Percentiles rank a stretch among this genome's conserved stretches.
Conservation (phyloP, 176 grass and related monocot species). For the Oryza punctata region DNA sequence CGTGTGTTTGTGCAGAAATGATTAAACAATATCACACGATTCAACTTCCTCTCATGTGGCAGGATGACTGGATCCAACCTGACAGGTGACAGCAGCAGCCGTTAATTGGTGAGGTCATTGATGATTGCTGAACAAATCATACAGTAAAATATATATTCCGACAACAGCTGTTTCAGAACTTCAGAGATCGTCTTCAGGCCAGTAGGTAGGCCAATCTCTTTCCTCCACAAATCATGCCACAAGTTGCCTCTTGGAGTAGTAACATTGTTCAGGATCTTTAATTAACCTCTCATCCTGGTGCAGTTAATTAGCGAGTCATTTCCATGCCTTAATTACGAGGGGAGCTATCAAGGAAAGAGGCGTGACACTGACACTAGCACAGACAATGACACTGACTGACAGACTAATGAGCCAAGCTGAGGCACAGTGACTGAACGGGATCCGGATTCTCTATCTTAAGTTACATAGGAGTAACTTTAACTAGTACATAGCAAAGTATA, state of each 20-base stretch:
- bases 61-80: constrained; percentile 43
- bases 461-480: no score
- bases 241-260: not conserved
- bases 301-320: not conserved
- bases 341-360: constrained; percentile 7
- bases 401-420: not conserved
- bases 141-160: not conserved
- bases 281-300: not conserved
- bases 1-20: not conserved
- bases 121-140: constrained; percentile 10
- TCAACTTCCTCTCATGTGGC: constrained; percentile 12
- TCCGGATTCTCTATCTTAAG: no score
- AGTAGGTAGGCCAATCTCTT: not conserved
- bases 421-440: not conserved
- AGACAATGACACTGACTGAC: not conserved
- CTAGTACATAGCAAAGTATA: no score
- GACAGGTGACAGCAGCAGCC: constrained; percentile 35
- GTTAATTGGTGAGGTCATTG: constrained; percentile 39
- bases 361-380: not conserved
- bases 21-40: not conserved
- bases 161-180: not conserved
- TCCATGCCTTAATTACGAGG: constrained; percentile 16
- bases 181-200: not conserved
- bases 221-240: not conserved
- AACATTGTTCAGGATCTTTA: not conserved